Evolutionary conservation across 495 filamentous ascomycete species (phyloP), one percentile per base, ranked within the genome.

Genomic region (Schizothecium vesticola): DNA sequence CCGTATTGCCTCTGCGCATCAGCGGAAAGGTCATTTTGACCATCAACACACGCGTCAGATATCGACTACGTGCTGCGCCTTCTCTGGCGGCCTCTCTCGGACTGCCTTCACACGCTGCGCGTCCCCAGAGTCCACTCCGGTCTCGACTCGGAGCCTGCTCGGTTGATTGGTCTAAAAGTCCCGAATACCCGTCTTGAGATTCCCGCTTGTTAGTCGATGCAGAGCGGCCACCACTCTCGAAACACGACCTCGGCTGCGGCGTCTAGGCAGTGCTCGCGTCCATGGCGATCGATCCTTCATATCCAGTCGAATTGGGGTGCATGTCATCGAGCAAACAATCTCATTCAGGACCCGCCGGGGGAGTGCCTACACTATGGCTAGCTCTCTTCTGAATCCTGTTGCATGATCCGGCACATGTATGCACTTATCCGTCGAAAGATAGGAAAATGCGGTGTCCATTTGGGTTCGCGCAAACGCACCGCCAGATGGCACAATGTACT

Each of bases 401-500:
- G 71, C 76, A 72, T 71, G 71, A 75, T 70, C 68, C 68, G 70
- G 73, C 72, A 67, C 67, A 59, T 60, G 60, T 72, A 72, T 79
- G 74, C 75, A 73, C 66, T 69, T 73, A 72, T 74, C 70, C 73
- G 67, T 63, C 70, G 67, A 8, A 72, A 69, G 64, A 73, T 61
- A 68, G 69, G 70, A 71, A 72, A 70, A 73, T 71, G 56, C 69
- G 65, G 69, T 71, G 64, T 78, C 71, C 57, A 79, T 77, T 77
- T 70, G 73, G 65, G 43, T n/a, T 51, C 43, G 43, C 43, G 43
- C 70, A 73, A 75, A 70, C 69, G 76, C 75, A 75, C 67, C 75
- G 81, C 81, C 81, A 82, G 81, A 80, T 84, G 81, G 81, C 82
- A 81, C 72, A 26, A 75, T 77, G 70, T 81, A 73, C 76, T 79